Base-by-base conservation (phyloP, 2,329 filamentous ascomycete genomes). In the Colletotrichum sp. region DNA sequence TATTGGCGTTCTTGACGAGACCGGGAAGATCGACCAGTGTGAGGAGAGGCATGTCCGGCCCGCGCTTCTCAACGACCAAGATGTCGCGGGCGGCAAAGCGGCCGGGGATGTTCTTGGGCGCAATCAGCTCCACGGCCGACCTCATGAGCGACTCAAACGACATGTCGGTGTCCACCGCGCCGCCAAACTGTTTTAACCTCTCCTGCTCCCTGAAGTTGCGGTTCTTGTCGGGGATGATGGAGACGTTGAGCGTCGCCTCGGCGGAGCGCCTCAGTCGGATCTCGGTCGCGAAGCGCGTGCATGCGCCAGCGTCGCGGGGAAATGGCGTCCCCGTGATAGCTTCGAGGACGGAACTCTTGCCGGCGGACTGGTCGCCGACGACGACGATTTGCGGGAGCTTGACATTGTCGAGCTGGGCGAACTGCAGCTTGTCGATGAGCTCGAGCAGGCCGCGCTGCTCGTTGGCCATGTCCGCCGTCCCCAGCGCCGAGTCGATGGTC, bases 341-440 rank as follows among this genome's bases (percentile, higher is more conserved):
- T 79, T 93, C 91, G 3, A 93, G 87, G 2, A 92, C 90, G 6
- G 91, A 93, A 78, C 89, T 92, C 82, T 93, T 93, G 24, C 92
- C 92, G 7, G 90, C 89, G 3, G 90, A 92, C 82, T 93, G 91
- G 80, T 93, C 91, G 34, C 92, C 91, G 39, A 92, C 92, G 28
- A 93, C 91, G 63, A 93, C 91, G 43, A 93, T 90, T 79, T 93
- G 91, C 1, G 90, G 91, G 0, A 92, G 85, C 63, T 88, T 87
- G 78, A 90, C 84, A 80, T 89, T 87, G 79, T 90, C 84, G 81
- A 90, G 82, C 80, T 90, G 85, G 77, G 86, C 83, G 82, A 89
- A 86, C 80, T 89, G 87, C n/a, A 92, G 85, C 71, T 88, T 88
- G 75, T 90, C 89, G 72, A 92, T 87, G 64, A 90, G 88, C 77